Evolutionary conservation across 257 asterid genomes (phyloP), one percentile per base, ranked within the genome.

Genomic region (Eustoma russellianum): DNA sequence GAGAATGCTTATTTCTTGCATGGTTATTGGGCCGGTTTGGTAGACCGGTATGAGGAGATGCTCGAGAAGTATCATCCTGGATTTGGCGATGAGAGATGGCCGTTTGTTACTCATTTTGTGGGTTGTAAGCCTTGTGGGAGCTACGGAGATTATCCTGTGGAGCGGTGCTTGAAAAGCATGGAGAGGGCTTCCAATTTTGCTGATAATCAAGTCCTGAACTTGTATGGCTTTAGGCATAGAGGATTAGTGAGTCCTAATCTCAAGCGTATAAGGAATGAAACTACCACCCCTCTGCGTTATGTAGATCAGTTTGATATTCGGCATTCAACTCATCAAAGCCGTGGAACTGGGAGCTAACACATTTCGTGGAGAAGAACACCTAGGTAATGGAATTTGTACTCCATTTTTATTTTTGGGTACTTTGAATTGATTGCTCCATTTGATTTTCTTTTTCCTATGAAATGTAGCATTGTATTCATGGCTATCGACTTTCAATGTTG

Each of bases 41-140:
- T 86, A 46, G 98, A 90, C 67, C 77, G 78, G 16, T 86, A 83
- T 1, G 98, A 90, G 82, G 98, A 86, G 70, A 83, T 90, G 96
- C 71, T 90, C 46, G 96, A 73, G 85, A 86, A 90, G 76, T 76
- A 81, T 57, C 86, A 80, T 63, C 85, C 96, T 0, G 98, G 96
- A 5, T 79, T 79, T 66, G 98, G 96, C 1, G 98, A 90, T 13
- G 95, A 82, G 74, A 86, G 94, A 78, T 90, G 98, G 98, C 96
- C 96, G 0, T 86, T 90, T 46, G 98, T 90, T 59, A 90, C 98
- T 0, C 98, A 90, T 80, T 90, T 90, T 66, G 97, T 89, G 30
- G 97, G 97, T 5, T 89, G 97, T 70, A 89, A 89, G 76, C 95
- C 95, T 17, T 89, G 97, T 55, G 94, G 94, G 44, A 86, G 93